Evolutionary conservation across 2,329 filamentous ascomycete species (phyloP).

Genomic region (Colletotrichum liaoningense): DNA sequence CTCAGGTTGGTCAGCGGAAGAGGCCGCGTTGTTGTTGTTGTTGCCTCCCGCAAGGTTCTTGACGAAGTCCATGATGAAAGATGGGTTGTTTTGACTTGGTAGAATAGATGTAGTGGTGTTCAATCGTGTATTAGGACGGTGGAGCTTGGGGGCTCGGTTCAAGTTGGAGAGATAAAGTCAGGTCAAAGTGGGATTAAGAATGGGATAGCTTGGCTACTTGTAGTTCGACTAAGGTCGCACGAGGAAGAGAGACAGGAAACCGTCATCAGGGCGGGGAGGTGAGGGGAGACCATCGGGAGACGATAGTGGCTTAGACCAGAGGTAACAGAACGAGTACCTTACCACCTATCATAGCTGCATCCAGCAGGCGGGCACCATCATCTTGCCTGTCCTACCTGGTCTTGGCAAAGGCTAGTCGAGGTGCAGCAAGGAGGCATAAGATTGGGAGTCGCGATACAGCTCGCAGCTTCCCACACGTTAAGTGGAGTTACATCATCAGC

Average conservation of each 20-base stretch:
- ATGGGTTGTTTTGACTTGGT: neutral
- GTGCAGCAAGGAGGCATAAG: neutral
- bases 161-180: neutral
- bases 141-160: neutral
- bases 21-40: constrained; percentile 43
- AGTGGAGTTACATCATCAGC: constrained; percentile 34
- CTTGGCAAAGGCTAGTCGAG: constrained; percentile 24
- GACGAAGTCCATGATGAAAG: constrained; percentile 64
- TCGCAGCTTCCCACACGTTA: neutral
- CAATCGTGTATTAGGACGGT: neutral
- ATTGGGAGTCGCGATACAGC: constrained; percentile 20
- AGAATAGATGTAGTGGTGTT: neutral
- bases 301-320: constrained; percentile 28
- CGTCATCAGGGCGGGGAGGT: constrained; percentile 24
- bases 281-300: constrained; percentile 18
- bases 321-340: neutral
- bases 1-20: constrained; percentile 41
- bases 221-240: constrained; percentile 20
- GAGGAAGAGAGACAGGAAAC: neutral
- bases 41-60: constrained; percentile 61
- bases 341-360: neutral
- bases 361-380: neutral
- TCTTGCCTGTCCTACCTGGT: constrained; percentile 3
- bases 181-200: neutral
- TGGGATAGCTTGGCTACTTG: constrained; percentile 32